Percentiles rank a stretch among this genome's conserved stretches.
phyloP scores from a whole-genome alignment of 1,284 basidiomycete genomes.

The Leccinum griseonigrum region DNA sequence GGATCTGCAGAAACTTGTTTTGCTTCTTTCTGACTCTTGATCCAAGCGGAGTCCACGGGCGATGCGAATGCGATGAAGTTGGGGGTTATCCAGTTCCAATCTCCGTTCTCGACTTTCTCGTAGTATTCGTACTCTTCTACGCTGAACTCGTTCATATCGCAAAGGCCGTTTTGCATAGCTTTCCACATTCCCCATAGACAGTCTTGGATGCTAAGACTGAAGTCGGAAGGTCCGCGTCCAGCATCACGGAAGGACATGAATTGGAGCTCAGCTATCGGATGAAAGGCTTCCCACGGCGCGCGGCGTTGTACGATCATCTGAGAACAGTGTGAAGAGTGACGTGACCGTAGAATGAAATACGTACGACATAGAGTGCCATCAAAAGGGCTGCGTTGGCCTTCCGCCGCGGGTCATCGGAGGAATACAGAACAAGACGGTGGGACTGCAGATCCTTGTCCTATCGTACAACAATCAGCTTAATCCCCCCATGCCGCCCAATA shows the following conservation, averaged over 20 bases:
- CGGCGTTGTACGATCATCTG: constrained; percentile 93
- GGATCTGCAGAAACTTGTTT: constrained; percentile 51
- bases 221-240: constrained; percentile 90
- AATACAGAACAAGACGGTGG: constrained; percentile 85
- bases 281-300: constrained; percentile 93
- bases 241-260: constrained; percentile 97
- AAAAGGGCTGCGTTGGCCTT: constrained; percentile 95
- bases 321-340: constrained; percentile 17
- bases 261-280: constrained; percentile 87
- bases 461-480: constrained; percentile 12
- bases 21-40: constrained; percentile 67
- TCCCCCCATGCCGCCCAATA: background rate
- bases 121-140: constrained; percentile 91
- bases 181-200: constrained; percentile 96
- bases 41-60: constrained; percentile 78
- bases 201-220: constrained; percentile 90
- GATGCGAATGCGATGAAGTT: constrained; percentile 96
- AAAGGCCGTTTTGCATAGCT: constrained; percentile 85
- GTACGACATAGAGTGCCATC: constrained; percentile 86
- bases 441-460: constrained; percentile 69
- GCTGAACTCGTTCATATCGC: constrained; percentile 90
- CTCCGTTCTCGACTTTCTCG: constrained; percentile 95
- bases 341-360: constrained; percentile 33
- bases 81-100: constrained; percentile 96
- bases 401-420: constrained; percentile 77